Evolutionary conservation across 2,329 filamentous ascomycete species (phyloP).

Genomic region (Exserohilum turcica): DNA sequence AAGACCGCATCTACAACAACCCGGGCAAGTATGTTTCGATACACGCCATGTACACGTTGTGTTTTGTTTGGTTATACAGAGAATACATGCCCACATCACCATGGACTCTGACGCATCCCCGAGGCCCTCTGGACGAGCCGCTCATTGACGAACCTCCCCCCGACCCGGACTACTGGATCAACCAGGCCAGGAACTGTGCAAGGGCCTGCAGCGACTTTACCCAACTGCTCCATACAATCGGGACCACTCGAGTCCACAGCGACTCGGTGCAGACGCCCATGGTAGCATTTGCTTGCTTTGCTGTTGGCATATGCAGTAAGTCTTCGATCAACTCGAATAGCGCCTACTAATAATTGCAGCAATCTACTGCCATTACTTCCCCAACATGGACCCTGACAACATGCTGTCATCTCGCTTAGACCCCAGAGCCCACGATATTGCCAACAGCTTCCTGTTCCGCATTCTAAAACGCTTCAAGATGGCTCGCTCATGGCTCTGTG

Average conservation of each 20-base stretch:
- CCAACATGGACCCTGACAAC: constrained; percentile 66
- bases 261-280: constrained; percentile 70
- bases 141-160: constrained; percentile 27
- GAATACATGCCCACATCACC: constrained; percentile 72
- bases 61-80: constrained; percentile 69
- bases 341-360: constrained; percentile 39
- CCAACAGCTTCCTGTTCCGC: constrained; percentile 21
- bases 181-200: constrained; percentile 67
- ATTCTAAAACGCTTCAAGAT: constrained; percentile 24
- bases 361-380: constrained; percentile 70
- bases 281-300: constrained; percentile 70
- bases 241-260: constrained; percentile 56
- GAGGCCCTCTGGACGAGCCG: constrained; percentile 63
- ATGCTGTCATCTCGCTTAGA: constrained; percentile 51
- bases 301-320: constrained; percentile 64
- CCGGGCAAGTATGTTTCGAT: constrained; percentile 69
- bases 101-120: constrained; percentile 56
- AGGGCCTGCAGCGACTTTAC: constrained; percentile 66
- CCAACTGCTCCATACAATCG: constrained; percentile 62
- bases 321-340: neutral
- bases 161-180: constrained; percentile 61
- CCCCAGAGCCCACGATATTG: constrained; percentile 24
- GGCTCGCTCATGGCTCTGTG: constrained; percentile 16
- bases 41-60: constrained; percentile 69
- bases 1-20: constrained; percentile 67